A percentile compares a stretch with the other conserved stretches of the same genome.
These are phyloP conservation scores for Tuber aestivum DNA, from an alignment of 495 filamentous ascomycete genomes.

Conservation along the genomic window DNA sequence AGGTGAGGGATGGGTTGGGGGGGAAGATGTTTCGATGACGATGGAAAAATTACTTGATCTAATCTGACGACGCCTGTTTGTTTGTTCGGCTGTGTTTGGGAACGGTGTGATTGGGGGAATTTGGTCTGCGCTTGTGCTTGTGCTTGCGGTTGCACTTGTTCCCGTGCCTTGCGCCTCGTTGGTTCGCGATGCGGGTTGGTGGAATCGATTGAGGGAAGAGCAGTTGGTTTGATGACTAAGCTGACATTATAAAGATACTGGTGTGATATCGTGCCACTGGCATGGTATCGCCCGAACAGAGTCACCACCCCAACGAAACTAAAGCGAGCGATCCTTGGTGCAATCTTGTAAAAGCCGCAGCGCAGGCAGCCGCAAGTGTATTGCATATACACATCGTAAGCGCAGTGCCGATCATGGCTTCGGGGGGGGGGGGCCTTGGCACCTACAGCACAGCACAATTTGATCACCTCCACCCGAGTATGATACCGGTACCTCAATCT, in stretches of 20 bases:
- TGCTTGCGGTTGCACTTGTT: not conserved
- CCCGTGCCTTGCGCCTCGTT: not conserved
- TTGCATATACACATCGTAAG: not conserved
- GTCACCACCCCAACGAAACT: not conserved
- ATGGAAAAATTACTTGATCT: slow-evolving; percentile 44
- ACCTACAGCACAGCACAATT: not conserved
- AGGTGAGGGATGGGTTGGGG: slow-evolving; percentile 10
- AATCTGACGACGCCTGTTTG: slow-evolving; percentile 42
- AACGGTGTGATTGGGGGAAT: slow-evolving; percentile 15
- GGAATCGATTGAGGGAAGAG: not conserved
- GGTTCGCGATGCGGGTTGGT: not conserved
- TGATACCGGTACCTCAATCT: not conserved
- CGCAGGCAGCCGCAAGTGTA: not conserved
- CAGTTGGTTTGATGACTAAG: not conserved
- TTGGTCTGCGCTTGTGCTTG: not conserved
- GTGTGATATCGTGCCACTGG: too few species aligned
- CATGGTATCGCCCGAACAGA: not conserved
- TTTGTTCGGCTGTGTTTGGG: slow-evolving; percentile 14
- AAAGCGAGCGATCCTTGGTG: not conserved
- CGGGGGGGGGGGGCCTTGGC: too few species aligned
- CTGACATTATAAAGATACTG: not conserved
- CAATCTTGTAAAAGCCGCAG: not conserved
- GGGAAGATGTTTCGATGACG: slow-evolving; percentile 9
- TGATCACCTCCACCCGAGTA: too few species aligned
- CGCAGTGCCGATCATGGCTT: not conserved